A percentile compares a stretch with the other conserved stretches of the same genome.
phyloP scores from a whole-genome alignment of 2,329 filamentous ascomycete genomes.

The Exserohilum rostratum region DNA sequence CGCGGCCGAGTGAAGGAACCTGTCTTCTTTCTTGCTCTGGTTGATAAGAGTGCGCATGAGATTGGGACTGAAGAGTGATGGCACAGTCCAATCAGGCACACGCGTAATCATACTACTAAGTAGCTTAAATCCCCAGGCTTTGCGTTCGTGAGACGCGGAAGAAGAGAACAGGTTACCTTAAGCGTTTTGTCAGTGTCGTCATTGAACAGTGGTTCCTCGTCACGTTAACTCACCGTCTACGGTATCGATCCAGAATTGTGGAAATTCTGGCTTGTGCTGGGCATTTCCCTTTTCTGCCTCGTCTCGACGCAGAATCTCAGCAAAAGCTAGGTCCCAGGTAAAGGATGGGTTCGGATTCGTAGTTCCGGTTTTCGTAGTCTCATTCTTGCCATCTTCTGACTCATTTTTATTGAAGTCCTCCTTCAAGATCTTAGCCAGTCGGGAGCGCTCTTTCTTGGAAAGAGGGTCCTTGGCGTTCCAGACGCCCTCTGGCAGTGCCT shows the following conservation, averaged over 20 bases:
- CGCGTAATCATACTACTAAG: conserved; percentile 75
- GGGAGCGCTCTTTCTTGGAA: conserved; percentile 68
- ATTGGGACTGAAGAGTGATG: conserved; percentile 79
- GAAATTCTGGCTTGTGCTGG: conserved; percentile 60
- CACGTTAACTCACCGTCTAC: conserved; percentile 75
- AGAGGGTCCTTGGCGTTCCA: conserved; percentile 79
- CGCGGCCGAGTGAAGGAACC: conserved; percentile 68
- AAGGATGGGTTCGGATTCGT: conserved; percentile 85
- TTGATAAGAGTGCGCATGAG: conserved; percentile 64
- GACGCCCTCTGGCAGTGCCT: conserved; percentile 69
- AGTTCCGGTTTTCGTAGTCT: conserved; percentile 67
- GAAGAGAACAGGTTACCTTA: conserved; percentile 82
- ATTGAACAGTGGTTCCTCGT: not conserved
- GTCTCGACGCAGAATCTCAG: conserved; percentile 40
- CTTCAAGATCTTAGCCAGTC: conserved; percentile 78
- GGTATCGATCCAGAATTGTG: conserved; percentile 82
- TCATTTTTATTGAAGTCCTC: conserved; percentile 67
- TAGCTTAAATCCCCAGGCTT: conserved; percentile 88
- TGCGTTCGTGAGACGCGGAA: conserved; percentile 82
- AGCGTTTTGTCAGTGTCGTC: conserved; percentile 5
- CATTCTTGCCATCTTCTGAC: conserved; percentile 52
- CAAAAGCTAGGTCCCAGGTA: conserved; percentile 82
- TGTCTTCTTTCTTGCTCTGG: conserved; percentile 44
- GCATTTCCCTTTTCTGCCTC: conserved; percentile 30
- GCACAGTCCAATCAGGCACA: conserved; percentile 57